Base-by-base conservation (phyloP, 1,284 basidiomycete species). In the Ustilago xerochloae region DNA sequence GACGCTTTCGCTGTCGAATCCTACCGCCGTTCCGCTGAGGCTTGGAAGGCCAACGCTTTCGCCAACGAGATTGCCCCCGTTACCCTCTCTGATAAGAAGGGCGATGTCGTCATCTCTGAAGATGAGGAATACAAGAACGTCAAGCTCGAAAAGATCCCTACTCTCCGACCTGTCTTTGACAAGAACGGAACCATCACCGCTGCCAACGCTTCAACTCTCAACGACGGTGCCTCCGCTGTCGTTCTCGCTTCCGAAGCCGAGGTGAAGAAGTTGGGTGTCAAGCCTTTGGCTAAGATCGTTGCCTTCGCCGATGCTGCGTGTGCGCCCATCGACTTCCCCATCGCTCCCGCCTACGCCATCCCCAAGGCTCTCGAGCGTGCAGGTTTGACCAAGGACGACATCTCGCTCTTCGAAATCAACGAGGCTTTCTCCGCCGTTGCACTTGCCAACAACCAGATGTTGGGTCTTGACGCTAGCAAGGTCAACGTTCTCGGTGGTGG, bases 251-350 rank as follows among this genome's bases (percentile, higher is more conserved):
- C 68, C 29, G 73, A 71, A 45, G 81, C 78, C 12, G 79, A 81
- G 52, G 76, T 78, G 15, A 77, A 83, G 45, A 84, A 85, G 74
- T 73, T 81, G 28, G 81, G 82, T 33, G 68, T 82, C 29, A 85
- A 84, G 71, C 85, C 86, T 33, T 65, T 87, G 30, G 86, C 86
- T 30, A 84, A 82, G 77, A 84, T 87, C 39, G 54, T 86, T 38
- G 80, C 94, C 6, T 98, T 93, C 86, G 94, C 97, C 69, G 97
- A 99, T 86, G 94, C 93, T 72, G 97, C 97, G 81, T 91, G 94
- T 79, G 93, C 93, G 30, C 97, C 97, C 36, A 92, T 98, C 79
- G 94, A 99, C 86, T 99, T 99, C 90, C 94, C 96, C 48, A 89
- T 90, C 77, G 97, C 97, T 29, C 97, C 97, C 28, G 92, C 96